phyloP scores from a whole-genome alignment of 208 protist genomes.

The Tetramitus jugosus region DNA sequence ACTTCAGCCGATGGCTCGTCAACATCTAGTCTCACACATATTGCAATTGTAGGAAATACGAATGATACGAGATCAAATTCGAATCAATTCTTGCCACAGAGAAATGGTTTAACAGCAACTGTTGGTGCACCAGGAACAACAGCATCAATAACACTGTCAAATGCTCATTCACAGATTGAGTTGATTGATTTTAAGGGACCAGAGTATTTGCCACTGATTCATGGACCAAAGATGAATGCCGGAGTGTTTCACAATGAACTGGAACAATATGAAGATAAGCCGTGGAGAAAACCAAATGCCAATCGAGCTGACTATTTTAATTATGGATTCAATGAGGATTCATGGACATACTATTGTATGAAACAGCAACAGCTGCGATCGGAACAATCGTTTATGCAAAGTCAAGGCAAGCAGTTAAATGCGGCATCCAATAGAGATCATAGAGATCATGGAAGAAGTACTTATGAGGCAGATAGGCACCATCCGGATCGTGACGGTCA shows the following conservation, averaged over 20 bases:
- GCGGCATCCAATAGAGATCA: not conserved
- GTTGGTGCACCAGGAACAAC: not conserved
- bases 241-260: constrained; percentile 28
- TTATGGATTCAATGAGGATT: constrained; percentile 50
- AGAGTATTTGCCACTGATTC: not conserved
- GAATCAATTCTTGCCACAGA: no score
- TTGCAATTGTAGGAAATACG: no score
- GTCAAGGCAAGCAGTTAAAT: not conserved
- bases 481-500: not conserved
- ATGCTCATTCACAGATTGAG: not conserved
- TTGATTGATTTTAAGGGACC: not conserved
- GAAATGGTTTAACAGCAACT: no score
- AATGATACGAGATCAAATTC: no score
- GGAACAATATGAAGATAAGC: constrained; percentile 37
- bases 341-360: constrained; percentile 44
- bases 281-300: constrained; percentile 42
- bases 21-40: no score
- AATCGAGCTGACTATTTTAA: constrained; percentile 50
- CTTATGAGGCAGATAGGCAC: not conserved
- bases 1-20: no score
- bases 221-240: constrained; percentile 12
- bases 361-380: constrained; percentile 34
- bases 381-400: constrained; percentile 2
- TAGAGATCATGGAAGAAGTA: not conserved
- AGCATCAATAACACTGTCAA: not conserved